Conservation (phyloP, 208 protist species). For the Wallacemonas collosoma region DNA sequence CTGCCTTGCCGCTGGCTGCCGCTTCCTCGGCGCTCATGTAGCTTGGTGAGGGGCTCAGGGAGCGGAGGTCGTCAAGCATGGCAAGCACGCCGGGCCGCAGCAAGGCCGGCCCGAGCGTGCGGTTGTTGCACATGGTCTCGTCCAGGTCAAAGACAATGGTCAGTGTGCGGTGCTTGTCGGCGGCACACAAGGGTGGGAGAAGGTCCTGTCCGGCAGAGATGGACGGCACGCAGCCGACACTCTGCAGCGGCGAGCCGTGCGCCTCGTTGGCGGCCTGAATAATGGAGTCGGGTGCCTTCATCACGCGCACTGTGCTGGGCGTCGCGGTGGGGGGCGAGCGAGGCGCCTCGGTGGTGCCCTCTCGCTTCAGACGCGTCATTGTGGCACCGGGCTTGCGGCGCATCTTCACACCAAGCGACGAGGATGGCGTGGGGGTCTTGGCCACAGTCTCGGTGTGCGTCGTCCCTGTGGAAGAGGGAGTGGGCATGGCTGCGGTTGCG, state of each 20-base stretch:
- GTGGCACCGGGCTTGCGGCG: constrained; percentile 6
- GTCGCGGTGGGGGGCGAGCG: not conserved
- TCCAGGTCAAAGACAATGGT: constrained; percentile 93
- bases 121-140: constrained; percentile 91
- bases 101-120: constrained; percentile 49
- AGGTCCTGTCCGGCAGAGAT: constrained; percentile 25
- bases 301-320: not conserved
- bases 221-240: constrained; percentile 3
- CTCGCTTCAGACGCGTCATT: constrained; percentile 9
- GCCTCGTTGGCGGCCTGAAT: constrained; percentile 17
- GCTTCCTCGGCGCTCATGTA: constrained; percentile 26
- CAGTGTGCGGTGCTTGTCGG: constrained; percentile 59
- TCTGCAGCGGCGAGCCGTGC: constrained; percentile 14
- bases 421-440: not conserved
- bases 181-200: constrained; percentile 41
- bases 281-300: constrained; percentile 11
- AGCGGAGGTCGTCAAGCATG: constrained; percentile 57
- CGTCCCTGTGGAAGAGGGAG: not conserved
- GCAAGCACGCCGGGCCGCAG: constrained; percentile 71
- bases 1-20: constrained; percentile 9
- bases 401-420: not conserved
- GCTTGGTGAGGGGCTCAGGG: constrained; percentile 44
- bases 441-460: too few species aligned
- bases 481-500: too few species aligned
- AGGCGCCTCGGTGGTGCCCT: not conserved